Evolutionary conservation across 2,329 filamentous ascomycete genomes (phyloP).

Genomic region (Scedosporium aurantiacum): DNA sequence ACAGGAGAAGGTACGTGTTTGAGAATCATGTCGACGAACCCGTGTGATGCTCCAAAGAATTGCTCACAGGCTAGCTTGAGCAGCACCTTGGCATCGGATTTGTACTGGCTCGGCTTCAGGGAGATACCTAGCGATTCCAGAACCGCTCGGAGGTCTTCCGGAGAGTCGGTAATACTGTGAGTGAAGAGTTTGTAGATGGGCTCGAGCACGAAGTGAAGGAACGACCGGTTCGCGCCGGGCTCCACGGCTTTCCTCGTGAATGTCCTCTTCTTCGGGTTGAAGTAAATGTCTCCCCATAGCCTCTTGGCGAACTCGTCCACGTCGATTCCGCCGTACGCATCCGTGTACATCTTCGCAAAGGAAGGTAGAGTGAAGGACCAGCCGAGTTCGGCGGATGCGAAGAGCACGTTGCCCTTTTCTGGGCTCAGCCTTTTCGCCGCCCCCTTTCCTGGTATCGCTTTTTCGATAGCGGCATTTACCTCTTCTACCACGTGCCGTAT

Average conservation of each 20-base stretch:
- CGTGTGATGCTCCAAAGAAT: slow-evolving; percentile 82
- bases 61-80: slow-evolving; percentile 85
- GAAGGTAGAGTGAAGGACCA: slow-evolving; percentile 95
- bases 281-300: slow-evolving; percentile 95
- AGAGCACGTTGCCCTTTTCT: slow-evolving; percentile 96
- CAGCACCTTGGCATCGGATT: slow-evolving; percentile 77
- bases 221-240: slow-evolving; percentile 69
- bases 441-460: slow-evolving; percentile 69
- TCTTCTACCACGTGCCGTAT: slow-evolving; percentile 97
- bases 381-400: slow-evolving; percentile 83
- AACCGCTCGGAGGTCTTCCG: slow-evolving; percentile 71
- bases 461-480: slow-evolving; percentile 92
- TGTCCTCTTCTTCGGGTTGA: slow-evolving; percentile 78
- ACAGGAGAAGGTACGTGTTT: slow-evolving; percentile 80
- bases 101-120: slow-evolving; percentile 87
- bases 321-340: slow-evolving; percentile 75
- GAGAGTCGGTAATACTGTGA: slow-evolving; percentile 84
- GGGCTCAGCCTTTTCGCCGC: slow-evolving; percentile 76
- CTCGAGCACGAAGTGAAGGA: slow-evolving; percentile 89
- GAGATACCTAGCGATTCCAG: slow-evolving; percentile 69
- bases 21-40: slow-evolving; percentile 93
- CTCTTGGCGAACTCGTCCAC: slow-evolving; percentile 70
- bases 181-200: slow-evolving; percentile 97
- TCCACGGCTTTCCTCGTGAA: slow-evolving; percentile 85
- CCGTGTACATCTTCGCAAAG: slow-evolving; percentile 92